Percentiles rank a stretch among this genome's conserved stretches.
phyloP scores from a whole-genome alignment of 1,284 basidiomycete species.

The Pseudozyma sp. region DNA sequence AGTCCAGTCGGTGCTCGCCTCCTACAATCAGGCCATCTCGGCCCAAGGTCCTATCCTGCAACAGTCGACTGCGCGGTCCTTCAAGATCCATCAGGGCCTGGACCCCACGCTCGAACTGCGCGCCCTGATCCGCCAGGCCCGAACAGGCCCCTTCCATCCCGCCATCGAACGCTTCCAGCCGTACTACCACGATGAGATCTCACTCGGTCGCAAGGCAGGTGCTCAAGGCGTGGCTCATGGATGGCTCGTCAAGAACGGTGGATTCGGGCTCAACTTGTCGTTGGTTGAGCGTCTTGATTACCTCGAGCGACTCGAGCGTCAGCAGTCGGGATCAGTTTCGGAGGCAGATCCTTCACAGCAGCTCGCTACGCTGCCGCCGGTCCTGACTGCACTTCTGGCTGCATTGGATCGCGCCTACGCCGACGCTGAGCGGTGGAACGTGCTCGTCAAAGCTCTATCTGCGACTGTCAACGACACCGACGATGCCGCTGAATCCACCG shows the following conservation, averaged over 20 bases:
- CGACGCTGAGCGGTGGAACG: constrained; percentile 70
- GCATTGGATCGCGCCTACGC: constrained; percentile 78
- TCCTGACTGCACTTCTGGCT: constrained; percentile 77
- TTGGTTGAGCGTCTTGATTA: constrained; percentile 48
- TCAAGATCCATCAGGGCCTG: constrained; percentile 36
- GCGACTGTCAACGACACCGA: constrained; percentile 2
- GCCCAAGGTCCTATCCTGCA: constrained; percentile 33
- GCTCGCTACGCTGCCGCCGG: constrained; percentile 75
- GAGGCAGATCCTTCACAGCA: constrained; percentile 3
- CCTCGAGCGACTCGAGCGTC: constrained; percentile 49
- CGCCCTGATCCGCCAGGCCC: constrained; percentile 48
- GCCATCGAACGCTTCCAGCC: constrained; percentile 61
- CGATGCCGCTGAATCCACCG: background rate
- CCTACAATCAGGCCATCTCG: constrained; percentile 45
- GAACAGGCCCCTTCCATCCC: constrained; percentile 64
- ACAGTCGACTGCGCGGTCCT: constrained; percentile 29
- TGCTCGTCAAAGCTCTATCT: constrained; percentile 11
- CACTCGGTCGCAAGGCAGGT: constrained; percentile 41
- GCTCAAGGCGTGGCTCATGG: constrained; percentile 22
- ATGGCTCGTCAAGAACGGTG: constrained; percentile 54
- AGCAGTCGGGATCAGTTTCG: constrained; percentile 14
- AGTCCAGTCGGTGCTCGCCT: constrained; percentile 55
- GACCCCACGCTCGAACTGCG: constrained; percentile 40
- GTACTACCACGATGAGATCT: constrained; percentile 66
- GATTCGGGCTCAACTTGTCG: constrained; percentile 64